These are phyloP conservation scores for Nowakowskiella sp. DNA, from an alignment of 192 early-diverging fungal genomes.

Conservation along the genomic window DNA sequence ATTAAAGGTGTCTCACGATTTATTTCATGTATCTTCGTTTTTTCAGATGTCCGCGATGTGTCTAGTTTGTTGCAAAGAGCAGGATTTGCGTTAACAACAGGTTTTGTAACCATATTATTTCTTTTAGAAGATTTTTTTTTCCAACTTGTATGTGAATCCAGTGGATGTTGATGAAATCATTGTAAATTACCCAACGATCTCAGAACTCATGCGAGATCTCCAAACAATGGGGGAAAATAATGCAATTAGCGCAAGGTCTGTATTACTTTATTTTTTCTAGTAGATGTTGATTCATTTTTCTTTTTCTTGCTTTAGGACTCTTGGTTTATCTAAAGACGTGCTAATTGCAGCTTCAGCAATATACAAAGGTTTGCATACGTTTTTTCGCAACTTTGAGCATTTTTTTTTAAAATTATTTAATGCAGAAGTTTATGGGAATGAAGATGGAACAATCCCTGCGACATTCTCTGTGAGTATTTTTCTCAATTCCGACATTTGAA, in stretches of 20 bases:
- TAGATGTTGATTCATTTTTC: background rate
- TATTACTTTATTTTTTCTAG: background rate
- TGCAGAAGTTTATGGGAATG: constrained; percentile 76
- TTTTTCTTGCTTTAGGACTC: background rate
- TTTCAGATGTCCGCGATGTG: constrained; percentile 60
- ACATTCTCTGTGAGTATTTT: constrained; percentile 77
- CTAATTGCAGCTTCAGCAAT: constrained; percentile 75
- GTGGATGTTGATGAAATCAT: constrained; percentile 88
- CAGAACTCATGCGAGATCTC: constrained; percentile 85
- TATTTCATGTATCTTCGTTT: background rate
- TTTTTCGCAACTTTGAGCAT: background rate
- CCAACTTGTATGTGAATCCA: constrained; percentile 2
- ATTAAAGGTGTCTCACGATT: background rate
- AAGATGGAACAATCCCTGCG: constrained; percentile 82
- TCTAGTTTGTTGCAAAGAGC: constrained; percentile 72
- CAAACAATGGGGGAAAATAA: constrained; percentile 92
- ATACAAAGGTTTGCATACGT: constrained; percentile 61
- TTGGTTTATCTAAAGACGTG: constrained; percentile 67
- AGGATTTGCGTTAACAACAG: constrained; percentile 79
- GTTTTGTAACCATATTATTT: constrained; percentile 8
- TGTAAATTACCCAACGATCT: constrained; percentile 84
- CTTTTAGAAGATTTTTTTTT: background rate
- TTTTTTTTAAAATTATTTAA: background rate
- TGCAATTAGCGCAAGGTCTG: constrained; percentile 64
- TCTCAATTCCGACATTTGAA: constrained; percentile 27